Evolutionary conservation across 2,329 filamentous ascomycete species (phyloP), one percentile per base, ranked within the genome.

Genomic region (Calonectria crousiana): DNA sequence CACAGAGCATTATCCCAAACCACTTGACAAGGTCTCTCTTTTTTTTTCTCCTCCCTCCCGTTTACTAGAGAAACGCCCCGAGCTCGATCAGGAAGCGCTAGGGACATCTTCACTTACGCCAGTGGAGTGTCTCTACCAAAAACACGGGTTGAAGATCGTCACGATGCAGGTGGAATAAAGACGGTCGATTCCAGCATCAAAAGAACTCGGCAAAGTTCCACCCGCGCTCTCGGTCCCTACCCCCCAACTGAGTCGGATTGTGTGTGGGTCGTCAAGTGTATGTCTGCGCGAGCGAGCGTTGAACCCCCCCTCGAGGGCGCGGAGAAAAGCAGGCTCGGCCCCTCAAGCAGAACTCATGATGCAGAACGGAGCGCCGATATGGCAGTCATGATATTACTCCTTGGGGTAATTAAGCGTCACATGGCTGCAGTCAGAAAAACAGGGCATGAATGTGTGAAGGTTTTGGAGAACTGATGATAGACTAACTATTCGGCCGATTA

Each of bases 11-110:
- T n/a, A 23, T 26, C n/a, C 36, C 56, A 62, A 41, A 28, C 38
- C 23, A 26, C 6, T 44, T 41, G 56, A 41, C 34, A 41, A 38
- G 36, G 28, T 41, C 52, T 30, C 18, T 10, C 11, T n/a, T 23
- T 41, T 41, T 60, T n/a, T 28, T 11, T 8, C 10, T 2, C 10
- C 2, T 9, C 9, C 41, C 10, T 20, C 41, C 41, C 41, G 20
- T 47, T 62, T 62, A 62, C 56, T 62, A 62, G 34, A 62, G 56
- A 41, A 62, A 62, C 56, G 23, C 56, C 56, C 56, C 56, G 26
- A 62, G 56, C 56, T 62, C 34, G 23, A 28, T 41, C 34, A 28
- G 6, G 28, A 20, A 13, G 34, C 20, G 38, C 32, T n/a, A 38
- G 23, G 32, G n/a, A 26, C 26, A 6, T 38, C 34, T 23, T 41